phyloP scores from a whole-genome alignment of 2,329 filamentous ascomycete species.

The Colletotrichum euphorbiae region DNA sequence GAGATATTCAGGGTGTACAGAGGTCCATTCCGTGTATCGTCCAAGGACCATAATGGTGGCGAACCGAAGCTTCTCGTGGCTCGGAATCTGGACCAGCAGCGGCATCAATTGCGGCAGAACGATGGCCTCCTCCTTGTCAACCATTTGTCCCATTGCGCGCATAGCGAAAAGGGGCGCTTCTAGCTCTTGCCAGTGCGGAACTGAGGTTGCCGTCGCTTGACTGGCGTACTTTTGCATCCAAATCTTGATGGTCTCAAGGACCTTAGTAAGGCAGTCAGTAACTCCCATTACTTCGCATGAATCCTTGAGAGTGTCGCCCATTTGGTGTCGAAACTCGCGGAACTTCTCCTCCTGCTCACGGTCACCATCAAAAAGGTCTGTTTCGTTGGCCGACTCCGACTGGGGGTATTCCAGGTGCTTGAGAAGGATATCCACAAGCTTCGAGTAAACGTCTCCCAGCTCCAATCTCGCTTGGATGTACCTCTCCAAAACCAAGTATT shows the following conservation, averaged over 20 bases:
- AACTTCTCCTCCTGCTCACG: constrained; percentile 97
- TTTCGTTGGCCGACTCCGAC: constrained; percentile 77
- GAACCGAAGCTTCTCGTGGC: constrained; percentile 98
- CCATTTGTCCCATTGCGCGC: constrained; percentile 96
- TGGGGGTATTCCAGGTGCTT: constrained; percentile 88
- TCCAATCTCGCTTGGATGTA: constrained; percentile 85
- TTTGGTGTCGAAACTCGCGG: constrained; percentile 93
- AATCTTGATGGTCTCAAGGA: constrained; percentile 84
- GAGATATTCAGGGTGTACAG: constrained; percentile 90
- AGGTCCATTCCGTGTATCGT: constrained; percentile 97
- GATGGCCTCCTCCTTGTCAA: constrained; percentile 86
- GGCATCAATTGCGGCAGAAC: constrained; percentile 94
- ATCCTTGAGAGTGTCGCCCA: constrained; percentile 98
- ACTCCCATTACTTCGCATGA: constrained; percentile 96
- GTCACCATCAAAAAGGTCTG: constrained; percentile 94
- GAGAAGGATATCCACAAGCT: constrained; percentile 92
- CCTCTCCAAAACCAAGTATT: constrained; percentile 90
- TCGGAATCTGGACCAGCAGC: constrained; percentile 91
- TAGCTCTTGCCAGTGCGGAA: constrained; percentile 95
- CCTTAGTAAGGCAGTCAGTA: constrained; percentile 89
- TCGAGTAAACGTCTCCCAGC: constrained; percentile 84
- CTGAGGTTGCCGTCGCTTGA: constrained; percentile 77
- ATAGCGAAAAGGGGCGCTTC: constrained; percentile 96
- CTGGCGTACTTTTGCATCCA: constrained; percentile 89
- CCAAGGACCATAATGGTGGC: constrained; percentile 98